Percentiles rank a stretch among this genome's conserved stretches.
These are phyloP conservation scores for Penicillium verrucosum DNA, from an alignment of 2,329 filamentous ascomycete species.

Conservation along the genomic window DNA sequence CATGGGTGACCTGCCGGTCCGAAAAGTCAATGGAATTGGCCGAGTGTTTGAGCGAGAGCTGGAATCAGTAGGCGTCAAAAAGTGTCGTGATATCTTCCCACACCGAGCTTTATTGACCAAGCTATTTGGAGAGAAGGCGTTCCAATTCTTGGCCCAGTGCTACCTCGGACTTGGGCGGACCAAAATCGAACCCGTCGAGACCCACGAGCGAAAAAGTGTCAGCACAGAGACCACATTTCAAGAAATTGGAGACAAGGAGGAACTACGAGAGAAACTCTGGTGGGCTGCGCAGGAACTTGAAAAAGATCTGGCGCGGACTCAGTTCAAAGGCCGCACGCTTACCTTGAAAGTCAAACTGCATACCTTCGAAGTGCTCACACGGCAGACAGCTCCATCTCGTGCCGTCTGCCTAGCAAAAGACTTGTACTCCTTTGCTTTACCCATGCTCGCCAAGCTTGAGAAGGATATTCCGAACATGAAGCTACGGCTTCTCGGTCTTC, in stretches of 20 bases:
- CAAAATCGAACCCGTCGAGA: conserved; percentile 77
- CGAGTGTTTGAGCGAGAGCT: conserved; percentile 90
- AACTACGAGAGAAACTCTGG: conserved; percentile 74
- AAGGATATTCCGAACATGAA: conserved; percentile 77
- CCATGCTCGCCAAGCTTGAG: conserved; percentile 79
- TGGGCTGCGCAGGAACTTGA: conserved; percentile 81
- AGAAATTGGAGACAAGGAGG: conserved; percentile 67
- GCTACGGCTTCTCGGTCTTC: conserved; percentile 79
- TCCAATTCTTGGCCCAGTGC: conserved; percentile 77
- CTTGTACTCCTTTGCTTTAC: conserved; percentile 74
- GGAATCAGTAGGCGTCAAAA: conserved; percentile 79
- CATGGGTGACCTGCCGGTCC: conserved; percentile 76
- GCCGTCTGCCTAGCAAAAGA: conserved; percentile 73
- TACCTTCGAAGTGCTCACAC: conserved; percentile 85
- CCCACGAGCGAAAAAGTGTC: conserved; percentile 87
- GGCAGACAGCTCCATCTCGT: conserved; percentile 72
- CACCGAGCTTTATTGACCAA: conserved; percentile 69
- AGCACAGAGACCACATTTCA: conserved; percentile 90
- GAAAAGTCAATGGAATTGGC: conserved; percentile 94
- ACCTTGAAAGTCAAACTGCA: conserved; percentile 91
- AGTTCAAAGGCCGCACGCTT: conserved; percentile 85
- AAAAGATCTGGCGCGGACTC: conserved; percentile 73
- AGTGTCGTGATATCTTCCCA: conserved; percentile 80
- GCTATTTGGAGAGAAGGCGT: conserved; percentile 89
- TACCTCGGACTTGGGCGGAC: conserved; percentile 86